Base-by-base conservation (phyloP, 495 filamentous ascomycete species). In the Lepidopterella palustris region DNA sequence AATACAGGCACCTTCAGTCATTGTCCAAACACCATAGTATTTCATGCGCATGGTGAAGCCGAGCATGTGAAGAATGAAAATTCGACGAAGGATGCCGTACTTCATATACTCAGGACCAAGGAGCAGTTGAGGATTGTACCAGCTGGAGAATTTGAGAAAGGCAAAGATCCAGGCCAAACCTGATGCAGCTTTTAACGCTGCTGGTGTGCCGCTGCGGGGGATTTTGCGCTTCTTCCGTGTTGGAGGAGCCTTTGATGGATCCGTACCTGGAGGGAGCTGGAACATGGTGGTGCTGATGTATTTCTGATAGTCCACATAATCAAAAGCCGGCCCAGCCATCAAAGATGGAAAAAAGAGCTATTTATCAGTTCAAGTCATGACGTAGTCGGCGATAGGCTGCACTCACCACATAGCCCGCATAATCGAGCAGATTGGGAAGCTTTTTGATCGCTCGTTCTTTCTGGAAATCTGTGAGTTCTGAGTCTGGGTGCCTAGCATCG, bases 231-330 rank as follows among this genome's bases (percentile, higher is more conserved):
- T 93, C 77, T 92, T 90, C 27, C 92, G 83, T 3, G 90, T 97
- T 1, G 82, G 84, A 10, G 91, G 88, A 47, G 84, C 87, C 73
- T 88, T 90, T 45, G 84, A 78, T 4, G 89, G 88, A 66, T 95
- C 89, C 23, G 84, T 81, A 26, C 82, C 85, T 3, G 84, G 80
- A 9, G 90, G 89, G 2, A 95, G 78, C 24, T 95, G 87, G 71
- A 98, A 98, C 80, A 98, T 95, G 58, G 84, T 87, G 31, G 89
- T 92, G 63, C 93, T 90, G 59, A 98, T 85, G 89, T 92, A 98
- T 42, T 85, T 82, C 39, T 81, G 83, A 74, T 96, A 98, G 66
- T 97, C 92, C 35, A 87, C 84, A 71, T 87, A 97, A 70, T 98
- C 95, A 62, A 97, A 97, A 2, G 93, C 84, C 2, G 93, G 93